Evolutionary conservation across 2,329 filamentous ascomycete species (phyloP).

Genomic region (Fusarium succisae): DNA sequence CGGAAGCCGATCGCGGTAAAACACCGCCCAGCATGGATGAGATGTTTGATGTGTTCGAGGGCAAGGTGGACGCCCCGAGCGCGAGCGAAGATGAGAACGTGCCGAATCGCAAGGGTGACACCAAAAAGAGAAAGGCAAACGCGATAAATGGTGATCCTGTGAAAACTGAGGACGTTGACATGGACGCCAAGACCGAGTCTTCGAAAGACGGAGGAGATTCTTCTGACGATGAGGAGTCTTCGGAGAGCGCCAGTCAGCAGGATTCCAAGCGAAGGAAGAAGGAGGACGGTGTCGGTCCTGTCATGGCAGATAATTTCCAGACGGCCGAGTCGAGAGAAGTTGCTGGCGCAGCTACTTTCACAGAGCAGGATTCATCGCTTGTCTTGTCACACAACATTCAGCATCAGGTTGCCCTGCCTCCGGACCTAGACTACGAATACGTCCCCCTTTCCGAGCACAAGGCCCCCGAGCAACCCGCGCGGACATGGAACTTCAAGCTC

Average conservation of each 20-base stretch:
- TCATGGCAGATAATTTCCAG: slow-evolving; percentile 93
- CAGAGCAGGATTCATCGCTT: slow-evolving; percentile 73
- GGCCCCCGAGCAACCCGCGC: slow-evolving; percentile 85
- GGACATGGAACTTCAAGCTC: slow-evolving; percentile 86
- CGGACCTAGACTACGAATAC: slow-evolving; percentile 93
- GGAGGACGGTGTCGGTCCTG: slow-evolving; percentile 70
- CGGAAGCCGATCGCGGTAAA: slow-evolving; percentile 16
- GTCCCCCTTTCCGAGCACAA: slow-evolving; percentile 95
- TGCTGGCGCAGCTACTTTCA: slow-evolving; percentile 77
- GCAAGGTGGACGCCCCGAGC: slow-evolving; percentile 57
- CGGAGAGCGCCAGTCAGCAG: slow-evolving; percentile 59
- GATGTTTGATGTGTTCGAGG: slow-evolving; percentile 84
- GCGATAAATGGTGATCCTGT: slow-evolving; percentile 54
- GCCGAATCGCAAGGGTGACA: slow-evolving; percentile 62
- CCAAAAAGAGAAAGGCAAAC: slow-evolving; percentile 88
- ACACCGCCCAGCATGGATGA: slow-evolving; percentile 69
- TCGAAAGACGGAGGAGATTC: slow-evolving; percentile 50
- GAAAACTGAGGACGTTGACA: slow-evolving; percentile 41
- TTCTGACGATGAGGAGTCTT: slow-evolving; percentile 47
- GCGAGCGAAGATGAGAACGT: slow-evolving; percentile 56
- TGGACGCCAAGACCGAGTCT: slow-evolving; percentile 54
- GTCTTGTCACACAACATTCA: slow-evolving; percentile 97
- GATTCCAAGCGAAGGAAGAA: slow-evolving; percentile 72
- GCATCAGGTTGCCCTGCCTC: slow-evolving; percentile 94
- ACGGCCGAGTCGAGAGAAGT: slow-evolving; percentile 94